Base-by-base conservation (phyloP, 192 early-diverging fungal species). In the Mortierella alpina region DNA sequence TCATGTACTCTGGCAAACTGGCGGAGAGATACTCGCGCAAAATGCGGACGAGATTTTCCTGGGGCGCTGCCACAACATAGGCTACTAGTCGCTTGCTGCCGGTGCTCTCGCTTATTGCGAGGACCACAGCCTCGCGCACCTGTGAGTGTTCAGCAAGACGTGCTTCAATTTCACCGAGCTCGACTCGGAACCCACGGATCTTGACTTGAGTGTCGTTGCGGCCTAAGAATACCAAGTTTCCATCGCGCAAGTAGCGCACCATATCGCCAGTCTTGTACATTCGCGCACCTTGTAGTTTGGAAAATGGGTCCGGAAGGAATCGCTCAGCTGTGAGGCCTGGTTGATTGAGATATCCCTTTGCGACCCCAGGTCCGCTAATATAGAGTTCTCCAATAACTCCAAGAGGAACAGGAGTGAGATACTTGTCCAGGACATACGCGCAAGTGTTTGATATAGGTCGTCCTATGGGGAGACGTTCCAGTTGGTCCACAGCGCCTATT, bases 61-160 rank as follows among this genome's bases (percentile, higher is more conserved):
- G 5, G 13, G 13, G 63, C 13, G 15, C 15, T 6, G 20, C 10
- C 6, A 53, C 39, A 81, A 91, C 84, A 82, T 92, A 93, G 61
- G 84, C 84, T 23, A 91, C 86, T 13, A 91, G 83, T 3, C 82
- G 84, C 63, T 89, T 82, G 56, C 90, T 86, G 60, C 84, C 83
- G 65, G 1, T 3, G 31, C 31, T 3, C 31, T 63, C 52, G 18
- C 50, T 49, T 18, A 60, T 17, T 22, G 82, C 76, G 10, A 86
- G 20, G 0, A 85, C 84, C 42, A 67, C 60, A 11, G 55, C 80
- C 22, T 56, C 56, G 1, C 41, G 12, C n/a, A 88, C 79, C 12
- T 44, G 46, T 6, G 65, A 54, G 55, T 73, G 62, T 9, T 66
- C 47, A 0, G 44, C 53, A 18, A 86, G 63, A 2, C 63, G 13